These are phyloP conservation scores for Meyerozyma elateridarum DNA, from an alignment of 1,139 yeast genomes.

Conservation along the genomic window DNA sequence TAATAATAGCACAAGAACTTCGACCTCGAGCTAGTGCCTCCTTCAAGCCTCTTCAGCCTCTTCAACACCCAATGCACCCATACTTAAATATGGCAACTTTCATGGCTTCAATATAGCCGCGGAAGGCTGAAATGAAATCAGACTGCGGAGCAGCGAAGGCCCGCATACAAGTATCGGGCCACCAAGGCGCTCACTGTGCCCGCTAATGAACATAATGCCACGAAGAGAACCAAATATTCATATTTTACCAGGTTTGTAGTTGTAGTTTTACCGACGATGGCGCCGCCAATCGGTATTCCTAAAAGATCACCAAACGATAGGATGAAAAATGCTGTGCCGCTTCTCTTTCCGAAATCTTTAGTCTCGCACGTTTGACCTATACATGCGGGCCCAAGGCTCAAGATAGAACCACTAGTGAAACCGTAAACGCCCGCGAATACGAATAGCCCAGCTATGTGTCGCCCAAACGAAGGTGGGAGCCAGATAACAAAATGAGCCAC, in stretches of 20 bases:
- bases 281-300: constrained; percentile 36
- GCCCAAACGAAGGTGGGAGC: constrained; percentile 26
- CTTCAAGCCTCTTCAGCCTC: background rate
- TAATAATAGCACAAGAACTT: no score
- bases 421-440: constrained; percentile 26
- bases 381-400: constrained; percentile 28
- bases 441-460: constrained; percentile 20
- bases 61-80: constrained; percentile 1
- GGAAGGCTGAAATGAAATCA: background rate
- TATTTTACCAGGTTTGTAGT: constrained; percentile 14
- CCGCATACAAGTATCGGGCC: constrained; percentile 25
- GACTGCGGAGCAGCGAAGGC: constrained; percentile 13
- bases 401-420: constrained; percentile 28
- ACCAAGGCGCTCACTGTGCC: constrained; percentile 24
- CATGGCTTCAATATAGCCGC: constrained; percentile 1
- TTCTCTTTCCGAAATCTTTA: constrained; percentile 26
- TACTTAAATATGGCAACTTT: background rate
- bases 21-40: background rate
- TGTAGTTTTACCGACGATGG: constrained; percentile 20
- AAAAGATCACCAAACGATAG: constrained; percentile 30
- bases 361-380: constrained; percentile 25
- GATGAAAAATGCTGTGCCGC: constrained; percentile 31
- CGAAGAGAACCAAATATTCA: constrained; percentile 27
- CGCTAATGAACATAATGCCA: constrained; percentile 20
- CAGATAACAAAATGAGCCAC: constrained; percentile 23